phyloP scores from a whole-genome alignment of 2,329 filamentous ascomycete species.

The Exophiala lecanii-corni region DNA sequence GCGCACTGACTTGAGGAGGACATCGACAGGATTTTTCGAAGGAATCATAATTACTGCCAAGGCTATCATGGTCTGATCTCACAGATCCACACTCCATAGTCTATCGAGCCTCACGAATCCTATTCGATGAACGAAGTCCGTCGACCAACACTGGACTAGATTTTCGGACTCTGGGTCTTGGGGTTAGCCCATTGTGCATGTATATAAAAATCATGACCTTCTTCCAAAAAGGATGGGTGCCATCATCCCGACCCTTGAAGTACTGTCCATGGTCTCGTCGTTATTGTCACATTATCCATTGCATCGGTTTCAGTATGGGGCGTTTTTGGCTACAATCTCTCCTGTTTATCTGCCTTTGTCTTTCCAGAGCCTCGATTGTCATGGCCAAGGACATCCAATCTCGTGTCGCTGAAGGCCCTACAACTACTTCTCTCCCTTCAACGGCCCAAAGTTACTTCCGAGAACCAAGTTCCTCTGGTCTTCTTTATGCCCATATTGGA shows the following conservation, averaged over 20 bases:
- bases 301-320: not conserved
- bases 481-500: constrained; percentile 8
- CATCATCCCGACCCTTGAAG: not conserved
- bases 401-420: not conserved
- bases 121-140: too few relatives aligned
- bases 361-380: not conserved
- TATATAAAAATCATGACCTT: not conserved
- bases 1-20: too few relatives aligned
- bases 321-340: not conserved
- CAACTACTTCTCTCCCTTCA: not conserved
- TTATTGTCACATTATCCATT: not conserved
- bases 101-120: too few relatives aligned
- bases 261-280: not conserved
- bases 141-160: too few relatives aligned
- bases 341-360: not conserved
- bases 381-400: not conserved
- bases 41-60: too few relatives aligned
- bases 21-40: too few relatives aligned
- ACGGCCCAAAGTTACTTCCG: constrained; percentile 5
- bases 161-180: not conserved
- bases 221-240: not conserved
- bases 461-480: constrained; percentile 1
- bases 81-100: too few relatives aligned
- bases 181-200: not conserved
- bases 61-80: too few relatives aligned